Conservation (phyloP, 2,329 filamentous ascomycete genomes). For the Apiospora rasikravindrae region DNA sequence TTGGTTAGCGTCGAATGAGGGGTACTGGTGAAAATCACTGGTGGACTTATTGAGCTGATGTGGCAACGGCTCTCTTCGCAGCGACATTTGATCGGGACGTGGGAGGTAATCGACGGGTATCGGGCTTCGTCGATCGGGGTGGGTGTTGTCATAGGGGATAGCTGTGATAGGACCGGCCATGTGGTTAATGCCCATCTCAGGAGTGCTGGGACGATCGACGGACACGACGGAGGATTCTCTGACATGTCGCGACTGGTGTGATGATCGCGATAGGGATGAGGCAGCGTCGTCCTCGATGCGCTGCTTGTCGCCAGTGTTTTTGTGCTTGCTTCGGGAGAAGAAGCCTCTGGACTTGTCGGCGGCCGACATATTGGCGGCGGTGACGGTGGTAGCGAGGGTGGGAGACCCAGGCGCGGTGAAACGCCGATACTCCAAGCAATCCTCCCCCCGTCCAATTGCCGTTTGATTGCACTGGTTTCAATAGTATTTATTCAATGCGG, state of each 20-base stretch:
- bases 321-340: slow-evolving; percentile 89
- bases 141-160: slow-evolving; percentile 81
- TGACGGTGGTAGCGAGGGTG: slow-evolving; percentile 20
- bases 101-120: slow-evolving; percentile 76
- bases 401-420: slow-evolving; percentile 29
- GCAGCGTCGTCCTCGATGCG: slow-evolving; percentile 67
- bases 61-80: slow-evolving; percentile 75
- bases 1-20: slow-evolving; percentile 66
- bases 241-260: slow-evolving; percentile 70
- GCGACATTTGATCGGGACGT: slow-evolving; percentile 65
- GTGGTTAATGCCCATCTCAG: slow-evolving; percentile 71
- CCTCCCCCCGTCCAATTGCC: slow-evolving; percentile 23
- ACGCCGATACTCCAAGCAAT: slow-evolving; percentile 34
- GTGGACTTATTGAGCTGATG: slow-evolving; percentile 82
- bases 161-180: slow-evolving; percentile 84
- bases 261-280: slow-evolving; percentile 63
- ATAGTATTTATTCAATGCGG: slow-evolving; percentile 13
- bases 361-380: slow-evolving; percentile 56
- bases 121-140: slow-evolving; percentile 70
- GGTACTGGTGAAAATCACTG: slow-evolving; percentile 88
- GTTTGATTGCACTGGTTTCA: slow-evolving; percentile 9
- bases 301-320: slow-evolving; percentile 66
- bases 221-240: slow-evolving; percentile 75
- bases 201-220: slow-evolving; percentile 68
- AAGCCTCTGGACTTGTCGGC: slow-evolving; percentile 83